These are phyloP conservation scores for Bocquillonia castaneifolia DNA, from an alignment of 441 rosid species.

Conservation along the genomic window DNA sequence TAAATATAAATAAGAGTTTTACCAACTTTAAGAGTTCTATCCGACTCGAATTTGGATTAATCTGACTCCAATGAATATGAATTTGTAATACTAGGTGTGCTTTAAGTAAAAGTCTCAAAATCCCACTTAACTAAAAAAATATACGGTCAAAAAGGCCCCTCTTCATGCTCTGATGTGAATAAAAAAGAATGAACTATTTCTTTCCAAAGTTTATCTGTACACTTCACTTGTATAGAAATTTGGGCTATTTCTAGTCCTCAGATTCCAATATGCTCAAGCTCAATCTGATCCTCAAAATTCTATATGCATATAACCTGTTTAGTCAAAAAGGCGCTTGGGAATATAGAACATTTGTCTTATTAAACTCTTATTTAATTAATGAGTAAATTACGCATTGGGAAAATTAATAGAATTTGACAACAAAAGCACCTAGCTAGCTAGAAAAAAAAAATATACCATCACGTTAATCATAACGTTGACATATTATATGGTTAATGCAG, in stretches of 20 bases:
- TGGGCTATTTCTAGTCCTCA: not conserved
- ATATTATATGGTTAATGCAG: slow-evolving; percentile 9
- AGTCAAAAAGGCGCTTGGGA: not conserved
- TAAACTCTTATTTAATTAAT: not conserved
- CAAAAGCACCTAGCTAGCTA: not conserved
- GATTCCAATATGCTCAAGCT: not conserved
- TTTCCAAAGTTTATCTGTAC: not conserved
- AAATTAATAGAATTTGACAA: not conserved
- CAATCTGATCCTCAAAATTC: not conserved
- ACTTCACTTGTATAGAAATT: not conserved
- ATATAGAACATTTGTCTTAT: not conserved
- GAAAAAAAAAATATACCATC: no score
- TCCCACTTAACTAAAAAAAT: no score
- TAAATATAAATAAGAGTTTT: no score
- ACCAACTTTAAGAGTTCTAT: no score
- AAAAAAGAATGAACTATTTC: not conserved
- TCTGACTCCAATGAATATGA: no score
- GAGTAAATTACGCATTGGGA: not conserved
- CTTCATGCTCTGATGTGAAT: no score
- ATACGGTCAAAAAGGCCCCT: no score
- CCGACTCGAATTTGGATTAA: no score
- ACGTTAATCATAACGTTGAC: not conserved
- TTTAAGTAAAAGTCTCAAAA: no score
- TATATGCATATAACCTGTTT: not conserved
- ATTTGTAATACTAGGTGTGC: no score